These are phyloP conservation scores for Phoma sp. DNA, from an alignment of 2,329 filamentous ascomycete species.

Conservation along the genomic window DNA sequence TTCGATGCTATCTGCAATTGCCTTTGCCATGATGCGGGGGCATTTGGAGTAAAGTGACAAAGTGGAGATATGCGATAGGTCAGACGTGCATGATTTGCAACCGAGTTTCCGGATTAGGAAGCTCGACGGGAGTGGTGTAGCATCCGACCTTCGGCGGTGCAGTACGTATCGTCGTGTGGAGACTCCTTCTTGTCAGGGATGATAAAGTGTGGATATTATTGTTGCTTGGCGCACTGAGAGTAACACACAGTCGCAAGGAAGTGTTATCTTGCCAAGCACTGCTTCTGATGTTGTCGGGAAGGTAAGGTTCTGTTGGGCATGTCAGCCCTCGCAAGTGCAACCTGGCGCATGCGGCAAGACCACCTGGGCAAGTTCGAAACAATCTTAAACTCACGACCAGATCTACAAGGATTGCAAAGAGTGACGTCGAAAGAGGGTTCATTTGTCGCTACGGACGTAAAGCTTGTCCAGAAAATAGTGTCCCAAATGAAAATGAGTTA, in stretches of 20 bases:
- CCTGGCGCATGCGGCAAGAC: too few relatives aligned
- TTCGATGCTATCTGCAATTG: slow-evolving; percentile 14
- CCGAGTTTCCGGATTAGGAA: slow-evolving; percentile 27
- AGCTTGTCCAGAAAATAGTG: background rate
- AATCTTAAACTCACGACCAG: too few relatives aligned
- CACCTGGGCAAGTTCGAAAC: too few relatives aligned
- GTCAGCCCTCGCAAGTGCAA: too few relatives aligned
- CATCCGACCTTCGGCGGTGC: slow-evolving; percentile 3
- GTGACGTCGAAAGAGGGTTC: background rate
- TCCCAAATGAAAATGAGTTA: background rate
- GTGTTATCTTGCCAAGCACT: background rate
- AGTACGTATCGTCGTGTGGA: background rate
- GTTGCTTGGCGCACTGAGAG: background rate
- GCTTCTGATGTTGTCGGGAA: background rate
- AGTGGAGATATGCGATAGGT: slow-evolving; percentile 17
- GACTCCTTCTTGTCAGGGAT: background rate
- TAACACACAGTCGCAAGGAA: background rate
- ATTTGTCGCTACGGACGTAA: background rate
- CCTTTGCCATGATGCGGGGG: slow-evolving; percentile 22
- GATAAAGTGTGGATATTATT: background rate
- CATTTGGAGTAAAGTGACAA: slow-evolving; percentile 4
- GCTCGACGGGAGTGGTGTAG: slow-evolving; percentile 15
- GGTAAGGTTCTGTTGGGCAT: too few relatives aligned
- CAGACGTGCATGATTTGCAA: slow-evolving; percentile 22
- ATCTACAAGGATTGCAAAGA: too few relatives aligned